These are phyloP conservation scores for Colletotrichum sp. DNA, from an alignment of 2,329 filamentous ascomycete species.

Conservation along the genomic window DNA sequence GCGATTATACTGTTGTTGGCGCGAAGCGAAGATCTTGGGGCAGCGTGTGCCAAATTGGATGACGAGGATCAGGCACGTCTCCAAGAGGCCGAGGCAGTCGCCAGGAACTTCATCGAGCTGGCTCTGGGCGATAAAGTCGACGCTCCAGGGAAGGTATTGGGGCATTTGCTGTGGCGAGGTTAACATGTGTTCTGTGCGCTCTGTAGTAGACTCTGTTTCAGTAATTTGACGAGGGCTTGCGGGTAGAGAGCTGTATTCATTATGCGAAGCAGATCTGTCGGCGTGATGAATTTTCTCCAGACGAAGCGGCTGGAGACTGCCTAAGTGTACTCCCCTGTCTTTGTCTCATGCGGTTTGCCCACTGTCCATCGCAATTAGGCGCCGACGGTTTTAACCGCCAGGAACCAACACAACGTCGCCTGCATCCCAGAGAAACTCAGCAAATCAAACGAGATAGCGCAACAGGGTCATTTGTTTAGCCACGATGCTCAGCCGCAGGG, in stretches of 20 bases:
- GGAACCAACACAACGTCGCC: neutral
- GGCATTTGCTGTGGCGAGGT: neutral
- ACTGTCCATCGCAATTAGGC: neutral
- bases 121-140: neutral
- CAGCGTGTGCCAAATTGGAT: slow-evolving; percentile 72
- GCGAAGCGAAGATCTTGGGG: slow-evolving; percentile 77
- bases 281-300: neutral
- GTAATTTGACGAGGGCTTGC: neutral
- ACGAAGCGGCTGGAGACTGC: neutral
- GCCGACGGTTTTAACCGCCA: neutral
- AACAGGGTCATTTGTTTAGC: neutral
- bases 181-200: neutral
- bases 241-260: neutral
- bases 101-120: slow-evolving; percentile 59
- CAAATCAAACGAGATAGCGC: neutral
- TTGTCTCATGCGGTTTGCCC: neutral
- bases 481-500: neutral
- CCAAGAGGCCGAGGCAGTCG: slow-evolving; percentile 67
- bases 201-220: neutral
- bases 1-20: slow-evolving; percentile 72
- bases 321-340: neutral
- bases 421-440: neutral
- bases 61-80: slow-evolving; percentile 68
- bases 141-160: neutral
- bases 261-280: neutral